A percentile compares a stretch with the other conserved stretches of the same genome.
phyloP scores from a whole-genome alignment of 1,284 basidiomycete genomes.

The Ceratobasidium papillatum region DNA sequence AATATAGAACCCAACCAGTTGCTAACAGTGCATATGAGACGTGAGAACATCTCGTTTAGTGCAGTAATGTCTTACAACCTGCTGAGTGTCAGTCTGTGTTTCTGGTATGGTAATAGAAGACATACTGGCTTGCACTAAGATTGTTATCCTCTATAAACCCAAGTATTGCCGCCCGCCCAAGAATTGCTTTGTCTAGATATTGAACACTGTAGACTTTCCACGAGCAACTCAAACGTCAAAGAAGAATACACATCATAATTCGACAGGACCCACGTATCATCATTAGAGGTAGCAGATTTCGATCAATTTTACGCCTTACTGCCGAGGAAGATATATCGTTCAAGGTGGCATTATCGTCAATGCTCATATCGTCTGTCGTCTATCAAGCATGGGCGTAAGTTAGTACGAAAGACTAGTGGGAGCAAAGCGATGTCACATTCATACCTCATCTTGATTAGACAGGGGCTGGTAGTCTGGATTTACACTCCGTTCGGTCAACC shows the following conservation, averaged over 20 bases:
- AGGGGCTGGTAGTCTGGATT: not conserved
- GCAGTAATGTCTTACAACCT: slow-evolving; percentile 33
- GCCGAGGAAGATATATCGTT: not conserved
- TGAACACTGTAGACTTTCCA: slow-evolving; percentile 43
- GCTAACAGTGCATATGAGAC: not conserved
- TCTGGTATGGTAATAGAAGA: not conserved
- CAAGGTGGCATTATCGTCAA: not conserved
- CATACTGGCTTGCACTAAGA: slow-evolving; percentile 47
- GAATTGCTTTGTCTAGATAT: slow-evolving; percentile 48
- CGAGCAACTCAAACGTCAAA: not conserved
- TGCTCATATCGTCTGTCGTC: not conserved
- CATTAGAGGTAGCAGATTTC: slow-evolving; percentile 50
- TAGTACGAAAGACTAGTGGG: too few relatives aligned
- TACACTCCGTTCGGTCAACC: not conserved
- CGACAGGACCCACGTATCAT: slow-evolving; percentile 45
- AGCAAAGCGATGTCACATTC: not conserved
- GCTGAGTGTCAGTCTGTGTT: not conserved
- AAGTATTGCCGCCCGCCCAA: slow-evolving; percentile 46
- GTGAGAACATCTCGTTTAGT: not conserved
- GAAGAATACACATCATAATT: slow-evolving; percentile 41
- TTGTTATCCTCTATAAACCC: slow-evolving; percentile 48
- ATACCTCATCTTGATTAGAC: not conserved
- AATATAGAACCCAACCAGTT: slow-evolving; percentile 52
- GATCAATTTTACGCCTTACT: slow-evolving; percentile 47
- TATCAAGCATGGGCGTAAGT: not conserved